phyloP scores from a whole-genome alignment of 805 yeast genomes.

The Hanseniaspora mollemarum region DNA sequence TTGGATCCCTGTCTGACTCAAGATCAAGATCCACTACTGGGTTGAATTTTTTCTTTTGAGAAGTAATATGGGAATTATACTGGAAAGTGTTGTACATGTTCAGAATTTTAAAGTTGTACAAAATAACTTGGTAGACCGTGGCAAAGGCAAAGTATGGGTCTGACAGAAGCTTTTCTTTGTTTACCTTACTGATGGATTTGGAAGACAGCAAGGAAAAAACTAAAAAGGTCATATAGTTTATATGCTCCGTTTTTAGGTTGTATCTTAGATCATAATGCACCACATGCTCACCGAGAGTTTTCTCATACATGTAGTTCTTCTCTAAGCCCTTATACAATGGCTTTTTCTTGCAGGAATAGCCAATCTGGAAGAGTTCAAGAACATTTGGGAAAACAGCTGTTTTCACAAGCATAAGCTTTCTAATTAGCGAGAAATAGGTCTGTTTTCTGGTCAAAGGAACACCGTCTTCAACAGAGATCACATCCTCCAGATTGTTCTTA shows the following conservation, averaged over 20 bases:
- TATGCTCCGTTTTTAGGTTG: conserved; percentile 5
- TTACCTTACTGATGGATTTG: not conserved
- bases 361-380: conserved; percentile 6
- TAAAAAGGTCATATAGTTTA: conserved; percentile 10
- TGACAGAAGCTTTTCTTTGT: conserved; percentile 1
- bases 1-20: not conserved
- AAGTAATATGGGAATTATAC: not conserved
- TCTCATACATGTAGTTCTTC: conserved; percentile 3
- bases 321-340: not conserved
- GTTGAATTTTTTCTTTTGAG: not conserved
- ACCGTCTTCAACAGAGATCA: not conserved
- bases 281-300: not conserved
- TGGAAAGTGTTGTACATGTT: conserved; percentile 4
- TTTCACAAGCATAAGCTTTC: conserved; percentile 7
- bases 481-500: conserved; percentile 1
- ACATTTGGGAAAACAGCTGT: conserved; percentile 10
- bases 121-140: not conserved
- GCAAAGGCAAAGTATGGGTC: conserved; percentile 11
- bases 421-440: conserved; percentile 1
- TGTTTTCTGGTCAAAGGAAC: not conserved
- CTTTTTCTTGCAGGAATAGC: not conserved
- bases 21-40: conserved; percentile 7
- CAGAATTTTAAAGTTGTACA: not conserved
- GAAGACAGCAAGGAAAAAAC: conserved; percentile 3
- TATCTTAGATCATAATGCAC: conserved; percentile 8